Base-by-base conservation (phyloP, 306 rosid species). In the Arachis stenosperma region DNA sequence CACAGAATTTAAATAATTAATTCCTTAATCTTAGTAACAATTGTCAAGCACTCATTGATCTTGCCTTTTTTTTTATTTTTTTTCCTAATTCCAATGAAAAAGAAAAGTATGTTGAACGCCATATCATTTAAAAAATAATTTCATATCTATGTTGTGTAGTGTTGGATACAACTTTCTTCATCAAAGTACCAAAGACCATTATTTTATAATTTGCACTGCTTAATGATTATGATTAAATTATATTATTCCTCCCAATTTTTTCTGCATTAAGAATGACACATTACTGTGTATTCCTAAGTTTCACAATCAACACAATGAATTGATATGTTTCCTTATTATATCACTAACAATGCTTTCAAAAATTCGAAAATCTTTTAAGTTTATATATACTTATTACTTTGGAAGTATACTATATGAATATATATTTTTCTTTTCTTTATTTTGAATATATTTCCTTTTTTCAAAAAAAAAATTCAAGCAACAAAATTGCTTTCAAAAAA, bases 181-280 rank as follows among this genome's bases (percentile, higher is more conserved):
- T 22, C 55, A 65, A 65, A 33, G 62, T 15, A 69, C 62, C 51
- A 39, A 39, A 9, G 12, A 10, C 9, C 61, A 52, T 67, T 48
- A 51, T 69, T 37, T 12, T 33, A 33, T 33, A 4, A 33, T 33
- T 33, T 52, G 22, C 39, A 27, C 63, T 57, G 3, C 7, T 57
- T 10, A 9, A 57, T 1, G n/a, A 15, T 22, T 17, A 54, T 54
- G 8, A 54, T 54, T 33, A 33, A 33, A 33, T 15, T 7, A 17
- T 54, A 7, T 54, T 54, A 54, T 8, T 56, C 6, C 10, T 56
- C 36, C 39, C 6, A 27, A 22, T 37, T 56, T 33, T 33, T 56
- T 57, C 2, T 29, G 27, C 8, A 48, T 48, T 48, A 48, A 11
- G n/a, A 48, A 48, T 12, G 5, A 48, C 54, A 48, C 17, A 48